These are phyloP conservation scores for Closterium sp. DNA, from an alignment of 139 green algal species.

Conservation along the genomic window DNA sequence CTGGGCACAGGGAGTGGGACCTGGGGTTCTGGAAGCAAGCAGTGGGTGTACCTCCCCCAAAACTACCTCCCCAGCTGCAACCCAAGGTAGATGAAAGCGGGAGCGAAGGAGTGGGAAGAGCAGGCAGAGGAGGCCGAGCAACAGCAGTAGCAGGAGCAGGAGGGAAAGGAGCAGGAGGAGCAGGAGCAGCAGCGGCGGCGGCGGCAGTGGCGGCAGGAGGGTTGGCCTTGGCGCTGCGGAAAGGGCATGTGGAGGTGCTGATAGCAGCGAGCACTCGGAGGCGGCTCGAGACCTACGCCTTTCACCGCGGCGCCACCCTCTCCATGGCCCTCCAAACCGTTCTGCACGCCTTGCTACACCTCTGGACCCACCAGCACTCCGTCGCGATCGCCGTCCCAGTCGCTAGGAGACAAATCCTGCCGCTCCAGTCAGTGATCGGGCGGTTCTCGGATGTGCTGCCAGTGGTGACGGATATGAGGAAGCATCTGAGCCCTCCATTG, in stretches of 20 bases:
- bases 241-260: background rate
- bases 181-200: background rate
- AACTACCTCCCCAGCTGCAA: background rate
- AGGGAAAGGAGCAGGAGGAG: background rate
- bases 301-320: slow-evolving; percentile 3
- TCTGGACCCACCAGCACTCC: slow-evolving; percentile 23
- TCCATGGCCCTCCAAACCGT: slow-evolving; percentile 13
- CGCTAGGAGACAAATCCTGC: slow-evolving; percentile 5
- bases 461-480: slow-evolving; percentile 8
- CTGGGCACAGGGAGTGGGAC: slow-evolving; percentile 8
- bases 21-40: slow-evolving; percentile 6
- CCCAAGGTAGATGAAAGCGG: background rate
- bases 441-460: slow-evolving; percentile 15
- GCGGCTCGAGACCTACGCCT: background rate
- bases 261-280: background rate
- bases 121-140: background rate
- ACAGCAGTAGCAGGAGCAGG: background rate
- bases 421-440: slow-evolving; percentile 25
- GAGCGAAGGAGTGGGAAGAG: background rate
- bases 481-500: background rate
- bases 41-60: background rate
- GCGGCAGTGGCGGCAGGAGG: background rate
- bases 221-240: background rate
- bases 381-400: slow-evolving; percentile 11
- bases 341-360: slow-evolving; percentile 24